Conservation (phyloP, 2,329 filamentous ascomycete genomes). For the Orbilia quercus region DNA sequence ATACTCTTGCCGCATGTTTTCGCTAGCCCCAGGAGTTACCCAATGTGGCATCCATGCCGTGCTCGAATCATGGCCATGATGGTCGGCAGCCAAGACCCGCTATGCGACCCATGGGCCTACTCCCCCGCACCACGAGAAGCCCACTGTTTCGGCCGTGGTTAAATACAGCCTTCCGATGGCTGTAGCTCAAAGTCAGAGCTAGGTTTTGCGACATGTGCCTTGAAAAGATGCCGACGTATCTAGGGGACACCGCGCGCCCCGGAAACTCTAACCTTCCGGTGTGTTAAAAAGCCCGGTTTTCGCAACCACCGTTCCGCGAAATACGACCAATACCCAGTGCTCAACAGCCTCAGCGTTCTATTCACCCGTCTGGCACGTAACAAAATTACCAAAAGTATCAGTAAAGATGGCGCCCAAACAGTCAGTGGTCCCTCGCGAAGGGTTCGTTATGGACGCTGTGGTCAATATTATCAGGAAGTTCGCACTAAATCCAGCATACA, state of each 20-base stretch:
- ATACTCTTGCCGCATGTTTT: conserved; percentile 21
- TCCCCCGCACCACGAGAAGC: conserved; percentile 6
- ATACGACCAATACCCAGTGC: too few species aligned
- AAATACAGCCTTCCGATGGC: conserved; percentile 29
- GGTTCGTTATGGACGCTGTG: conserved; percentile 50
- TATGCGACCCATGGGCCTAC: conserved; percentile 37
- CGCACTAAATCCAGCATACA: conserved; percentile 73
- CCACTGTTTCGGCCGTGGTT: conserved; percentile 52
- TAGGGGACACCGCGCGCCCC: conserved; percentile 30
- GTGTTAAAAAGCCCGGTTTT: conserved; percentile 2
- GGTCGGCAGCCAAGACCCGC: conserved; percentile 22
- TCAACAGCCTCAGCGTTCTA: too few species aligned
- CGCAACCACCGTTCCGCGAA: conserved; percentile 1
- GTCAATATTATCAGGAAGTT: conserved; percentile 67
- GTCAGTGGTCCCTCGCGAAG: conserved; percentile 50
- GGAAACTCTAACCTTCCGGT: neutral
- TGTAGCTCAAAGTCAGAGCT: neutral
- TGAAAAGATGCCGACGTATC: conserved; percentile 41
- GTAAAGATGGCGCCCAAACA: conserved; percentile 41
- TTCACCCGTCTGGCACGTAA: too few species aligned
- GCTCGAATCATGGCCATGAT: neutral
- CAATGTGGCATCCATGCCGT: conserved; percentile 10
- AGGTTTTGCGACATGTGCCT: conserved; percentile 43
- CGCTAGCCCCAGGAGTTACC: conserved; percentile 25
- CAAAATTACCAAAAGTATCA: neutral